Evolutionary conservation across 495 filamentous ascomycete species (phyloP).

Genomic region (Lophiotrema nucula): DNA sequence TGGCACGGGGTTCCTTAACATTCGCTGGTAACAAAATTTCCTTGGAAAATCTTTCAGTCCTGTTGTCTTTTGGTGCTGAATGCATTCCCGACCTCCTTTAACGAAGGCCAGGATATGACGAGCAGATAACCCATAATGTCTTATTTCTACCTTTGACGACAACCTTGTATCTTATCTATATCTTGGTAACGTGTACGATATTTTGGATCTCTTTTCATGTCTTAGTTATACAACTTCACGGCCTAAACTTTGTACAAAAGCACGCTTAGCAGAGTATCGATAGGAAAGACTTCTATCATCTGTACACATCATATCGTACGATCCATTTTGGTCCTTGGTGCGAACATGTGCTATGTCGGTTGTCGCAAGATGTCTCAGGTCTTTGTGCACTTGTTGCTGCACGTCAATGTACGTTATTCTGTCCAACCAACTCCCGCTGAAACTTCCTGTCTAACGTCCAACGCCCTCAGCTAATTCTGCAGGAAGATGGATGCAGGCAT

Average conservation of each 20-base stretch:
- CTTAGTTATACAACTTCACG: not conserved
- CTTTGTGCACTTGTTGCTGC: slow-evolving; percentile 22
- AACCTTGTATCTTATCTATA: slow-evolving; percentile 17
- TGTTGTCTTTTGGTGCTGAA: slow-evolving; percentile 4
- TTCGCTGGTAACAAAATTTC: slow-evolving; percentile 30
- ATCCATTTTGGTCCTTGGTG: no score
- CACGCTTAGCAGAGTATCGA: slow-evolving; percentile 23
- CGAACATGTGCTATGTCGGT: not conserved
- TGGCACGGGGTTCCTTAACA: slow-evolving; percentile 5
- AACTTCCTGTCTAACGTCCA: slow-evolving; percentile 14
- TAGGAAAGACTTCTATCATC: slow-evolving; percentile 13
- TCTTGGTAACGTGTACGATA: slow-evolving; percentile 27
- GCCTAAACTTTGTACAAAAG: slow-evolving; percentile 34
- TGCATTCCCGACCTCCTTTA: slow-evolving; percentile 20
- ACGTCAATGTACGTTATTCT: slow-evolving; percentile 21
- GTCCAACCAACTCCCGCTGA: no score
- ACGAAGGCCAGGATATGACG: slow-evolving; percentile 26
- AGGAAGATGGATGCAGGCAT: no score
- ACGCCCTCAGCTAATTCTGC: slow-evolving; percentile 18
- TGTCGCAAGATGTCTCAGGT: slow-evolving; percentile 12
- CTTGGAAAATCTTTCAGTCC: slow-evolving; percentile 1
- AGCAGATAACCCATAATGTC: slow-evolving; percentile 29
- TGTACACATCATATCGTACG: no score
- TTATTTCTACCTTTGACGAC: slow-evolving; percentile 23
- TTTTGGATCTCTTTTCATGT: slow-evolving; percentile 17